A percentile compares a stretch with the other conserved stretches of the same genome.
phyloP scores from a whole-genome alignment of 2,329 filamentous ascomycete species.

The Ceratocystis lukuohia region DNA sequence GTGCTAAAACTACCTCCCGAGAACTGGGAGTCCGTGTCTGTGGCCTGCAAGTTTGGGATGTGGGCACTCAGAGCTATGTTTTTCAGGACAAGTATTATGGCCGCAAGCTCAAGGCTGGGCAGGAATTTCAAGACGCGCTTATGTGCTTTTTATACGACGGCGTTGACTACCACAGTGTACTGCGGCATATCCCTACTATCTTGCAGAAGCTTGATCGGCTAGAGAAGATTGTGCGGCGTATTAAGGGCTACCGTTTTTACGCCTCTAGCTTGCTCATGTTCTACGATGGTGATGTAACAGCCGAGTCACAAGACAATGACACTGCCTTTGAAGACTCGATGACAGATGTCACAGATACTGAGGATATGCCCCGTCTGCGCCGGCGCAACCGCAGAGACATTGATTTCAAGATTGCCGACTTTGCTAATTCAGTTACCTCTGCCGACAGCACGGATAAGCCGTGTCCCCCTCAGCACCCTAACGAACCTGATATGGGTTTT shows the following conservation, averaged over 20 bases:
- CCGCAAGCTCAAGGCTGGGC: constrained; percentile 70
- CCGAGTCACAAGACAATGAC: constrained; percentile 35
- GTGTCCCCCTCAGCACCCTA: constrained; percentile 70
- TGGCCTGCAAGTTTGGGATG: constrained; percentile 93
- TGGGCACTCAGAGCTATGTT: constrained; percentile 66
- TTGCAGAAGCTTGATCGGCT: constrained; percentile 71
- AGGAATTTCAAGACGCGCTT: constrained; percentile 77
- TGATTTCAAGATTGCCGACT: constrained; percentile 95
- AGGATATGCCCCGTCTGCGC: constrained; percentile 36
- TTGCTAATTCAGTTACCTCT: constrained; percentile 91
- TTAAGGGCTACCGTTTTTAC: constrained; percentile 86
- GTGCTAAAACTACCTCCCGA: constrained; percentile 78
- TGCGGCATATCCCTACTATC: constrained; percentile 76
- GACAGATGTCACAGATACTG: constrained; percentile 46
- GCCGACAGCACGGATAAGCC: constrained; percentile 53
- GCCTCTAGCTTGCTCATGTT: constrained; percentile 89
- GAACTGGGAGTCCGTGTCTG: constrained; percentile 88
- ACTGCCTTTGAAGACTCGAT: constrained; percentile 43
- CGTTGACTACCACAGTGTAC: constrained; percentile 62
- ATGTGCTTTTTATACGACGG: constrained; percentile 87
- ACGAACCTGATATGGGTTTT: constrained; percentile 77
- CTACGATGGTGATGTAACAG: constrained; percentile 70
- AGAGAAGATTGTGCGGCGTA: constrained; percentile 64
- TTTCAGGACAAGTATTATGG: constrained; percentile 99
- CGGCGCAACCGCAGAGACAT: constrained; percentile 48